phyloP scores from a whole-genome alignment of 805 yeast species.

The Kodamaea restingae region DNA sequence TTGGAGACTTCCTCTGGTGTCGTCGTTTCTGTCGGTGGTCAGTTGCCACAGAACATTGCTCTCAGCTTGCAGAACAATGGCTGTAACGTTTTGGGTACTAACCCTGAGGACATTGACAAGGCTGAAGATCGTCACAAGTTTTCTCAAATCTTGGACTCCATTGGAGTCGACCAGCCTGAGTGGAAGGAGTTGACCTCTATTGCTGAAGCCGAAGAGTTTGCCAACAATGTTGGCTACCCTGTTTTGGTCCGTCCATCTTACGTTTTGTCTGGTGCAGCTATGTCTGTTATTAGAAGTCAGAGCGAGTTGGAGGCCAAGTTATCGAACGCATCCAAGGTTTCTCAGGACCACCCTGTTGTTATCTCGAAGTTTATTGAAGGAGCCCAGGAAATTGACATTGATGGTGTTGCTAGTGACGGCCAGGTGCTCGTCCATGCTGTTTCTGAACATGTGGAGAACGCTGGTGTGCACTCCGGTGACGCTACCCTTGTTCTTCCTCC shows the following conservation, averaged over 20 bases:
- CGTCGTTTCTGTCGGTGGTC: constrained; percentile 96
- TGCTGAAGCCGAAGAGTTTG: constrained; percentile 80
- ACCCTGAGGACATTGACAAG: constrained; percentile 90
- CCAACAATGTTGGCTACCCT: constrained; percentile 85
- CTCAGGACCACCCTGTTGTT: constrained; percentile 96
- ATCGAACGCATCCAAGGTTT: constrained; percentile 84
- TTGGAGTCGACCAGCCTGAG: constrained; percentile 92
- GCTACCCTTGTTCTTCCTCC: constrained; percentile 96
- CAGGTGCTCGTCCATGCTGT: constrained; percentile 89
- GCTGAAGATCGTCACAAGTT: constrained; percentile 99
- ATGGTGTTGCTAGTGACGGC: constrained; percentile 92
- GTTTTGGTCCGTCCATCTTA: constrained; percentile 97
- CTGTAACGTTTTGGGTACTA: constrained; percentile 87
- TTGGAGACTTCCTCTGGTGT: constrained; percentile 86
- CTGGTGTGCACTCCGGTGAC: constrained; percentile 98
- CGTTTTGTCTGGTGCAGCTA: constrained; percentile 97
- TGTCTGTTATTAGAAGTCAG: constrained; percentile 84
- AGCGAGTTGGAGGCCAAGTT: constrained; percentile 78
- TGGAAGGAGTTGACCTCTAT: constrained; percentile 94
- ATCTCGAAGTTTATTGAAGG: constrained; percentile 94
- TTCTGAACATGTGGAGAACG: constrained; percentile 96
- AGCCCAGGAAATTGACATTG: constrained; percentile 96
- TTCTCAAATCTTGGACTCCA: constrained; percentile 88
- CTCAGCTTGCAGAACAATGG: constrained; percentile 73
- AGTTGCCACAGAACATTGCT: constrained; percentile 96